A percentile compares a stretch with the other conserved stretches of the same genome.
Evolutionary conservation across 495 filamentous ascomycete species (phyloP).

Genomic region (Trichoderma erinaceum): DNA sequence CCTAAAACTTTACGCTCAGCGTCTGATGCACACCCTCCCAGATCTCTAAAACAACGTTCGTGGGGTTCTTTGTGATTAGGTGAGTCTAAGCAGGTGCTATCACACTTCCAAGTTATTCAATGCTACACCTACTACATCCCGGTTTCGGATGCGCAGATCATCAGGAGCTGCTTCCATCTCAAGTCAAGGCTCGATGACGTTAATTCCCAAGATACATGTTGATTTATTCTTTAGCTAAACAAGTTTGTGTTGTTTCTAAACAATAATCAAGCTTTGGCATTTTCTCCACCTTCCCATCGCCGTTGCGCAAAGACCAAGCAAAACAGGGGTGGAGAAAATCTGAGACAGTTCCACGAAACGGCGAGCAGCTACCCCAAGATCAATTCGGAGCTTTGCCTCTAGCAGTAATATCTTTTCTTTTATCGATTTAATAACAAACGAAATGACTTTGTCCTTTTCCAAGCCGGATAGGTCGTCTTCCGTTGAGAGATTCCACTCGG

Average conservation of each 20-base stretch:
- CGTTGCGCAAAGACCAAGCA: background rate
- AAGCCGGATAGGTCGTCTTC: background rate
- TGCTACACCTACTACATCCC: too few species aligned
- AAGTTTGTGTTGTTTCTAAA: background rate
- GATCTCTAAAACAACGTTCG: background rate
- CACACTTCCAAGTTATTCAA: background rate
- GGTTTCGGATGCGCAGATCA: too few species aligned
- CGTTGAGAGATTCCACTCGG: background rate
- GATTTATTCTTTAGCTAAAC: background rate
- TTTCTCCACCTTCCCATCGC: background rate
- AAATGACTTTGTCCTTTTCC: background rate
- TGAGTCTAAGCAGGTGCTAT: background rate
- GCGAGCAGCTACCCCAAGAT: background rate
- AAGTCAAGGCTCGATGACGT: too few species aligned
- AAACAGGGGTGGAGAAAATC: background rate
- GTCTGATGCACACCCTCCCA: background rate
- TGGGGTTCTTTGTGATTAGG: background rate
- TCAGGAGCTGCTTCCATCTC: too few species aligned
- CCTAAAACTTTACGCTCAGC: background rate
- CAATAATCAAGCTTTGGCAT: background rate
- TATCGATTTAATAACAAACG: background rate
- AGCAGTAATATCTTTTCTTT: background rate
- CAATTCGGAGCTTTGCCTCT: too few species aligned
- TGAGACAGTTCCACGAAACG: background rate
- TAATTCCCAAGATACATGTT: too few species aligned